These are phyloP conservation scores for Aspergillus sp. DNA, from an alignment of 2,329 filamentous ascomycete genomes.

Conservation along the genomic window DNA sequence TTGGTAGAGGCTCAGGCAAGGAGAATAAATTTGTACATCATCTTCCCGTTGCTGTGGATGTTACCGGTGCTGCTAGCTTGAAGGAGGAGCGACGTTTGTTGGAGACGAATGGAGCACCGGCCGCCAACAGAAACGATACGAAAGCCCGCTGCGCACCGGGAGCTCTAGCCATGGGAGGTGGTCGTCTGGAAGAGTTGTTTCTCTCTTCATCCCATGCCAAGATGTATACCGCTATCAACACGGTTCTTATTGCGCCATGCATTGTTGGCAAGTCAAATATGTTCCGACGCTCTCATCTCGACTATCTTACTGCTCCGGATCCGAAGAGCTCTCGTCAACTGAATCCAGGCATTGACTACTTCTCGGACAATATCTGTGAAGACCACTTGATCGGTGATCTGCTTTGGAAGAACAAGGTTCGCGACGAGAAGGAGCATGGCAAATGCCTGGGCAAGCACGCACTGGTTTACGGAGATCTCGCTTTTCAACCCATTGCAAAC, in stretches of 20 bases:
- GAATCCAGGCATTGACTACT: slow-evolving; percentile 79
- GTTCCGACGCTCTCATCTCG: slow-evolving; percentile 89
- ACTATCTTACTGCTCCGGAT: slow-evolving; percentile 65
- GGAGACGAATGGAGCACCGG: background rate
- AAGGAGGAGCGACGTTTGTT: slow-evolving; percentile 26
- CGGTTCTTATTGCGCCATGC: slow-evolving; percentile 84
- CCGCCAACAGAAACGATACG: background rate
- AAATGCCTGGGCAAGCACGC: slow-evolving; percentile 71
- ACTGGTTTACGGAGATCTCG: slow-evolving; percentile 80
- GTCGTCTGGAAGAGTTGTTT: slow-evolving; percentile 89
- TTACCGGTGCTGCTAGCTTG: slow-evolving; percentile 36
- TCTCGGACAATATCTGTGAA: slow-evolving; percentile 95
- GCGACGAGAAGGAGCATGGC: slow-evolving; percentile 36
- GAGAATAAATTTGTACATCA: slow-evolving; percentile 92
- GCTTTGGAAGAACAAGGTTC: slow-evolving; percentile 65
- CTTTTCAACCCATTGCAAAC: slow-evolving; percentile 81
- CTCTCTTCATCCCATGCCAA: slow-evolving; percentile 92
- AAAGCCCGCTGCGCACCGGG: slow-evolving; percentile 20
- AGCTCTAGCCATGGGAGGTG: slow-evolving; percentile 59
- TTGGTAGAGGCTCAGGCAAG: slow-evolving; percentile 42
- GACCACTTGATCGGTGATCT: slow-evolving; percentile 94
- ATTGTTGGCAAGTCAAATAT: slow-evolving; percentile 97
- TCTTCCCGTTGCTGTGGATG: slow-evolving; percentile 84
- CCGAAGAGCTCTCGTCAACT: slow-evolving; percentile 43
- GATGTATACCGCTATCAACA: slow-evolving; percentile 97